Percentiles rank a stretch among this genome's conserved stretches.
phyloP scores from a whole-genome alignment of 106 monocot genomes.

The Ottelia alismoides region DNA sequence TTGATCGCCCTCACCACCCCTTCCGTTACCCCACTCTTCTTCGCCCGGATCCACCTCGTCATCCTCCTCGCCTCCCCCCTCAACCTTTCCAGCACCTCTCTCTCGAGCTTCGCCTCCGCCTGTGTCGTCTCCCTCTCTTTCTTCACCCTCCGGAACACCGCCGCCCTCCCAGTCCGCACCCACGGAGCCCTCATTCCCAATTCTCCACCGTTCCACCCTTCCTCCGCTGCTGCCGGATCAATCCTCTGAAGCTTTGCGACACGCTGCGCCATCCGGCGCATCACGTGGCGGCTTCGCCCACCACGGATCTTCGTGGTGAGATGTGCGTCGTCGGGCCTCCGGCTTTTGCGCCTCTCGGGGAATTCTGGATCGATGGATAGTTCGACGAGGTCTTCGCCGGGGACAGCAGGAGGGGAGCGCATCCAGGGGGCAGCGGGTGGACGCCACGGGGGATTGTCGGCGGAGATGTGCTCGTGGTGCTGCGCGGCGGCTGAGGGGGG shows the following conservation, averaged over 20 bases:
- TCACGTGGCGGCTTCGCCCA: conserved; percentile 40
- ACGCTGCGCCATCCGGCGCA: conserved; percentile 39
- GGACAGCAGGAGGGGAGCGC: conserved; percentile 24
- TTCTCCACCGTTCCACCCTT: background rate
- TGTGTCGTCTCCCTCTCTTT: conserved; percentile 30
- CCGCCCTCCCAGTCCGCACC: conserved; percentile 20
- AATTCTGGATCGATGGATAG: no score
- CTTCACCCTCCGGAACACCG: conserved; percentile 54
- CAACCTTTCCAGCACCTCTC: conserved; percentile 30
- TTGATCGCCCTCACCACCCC: conserved; percentile 60
- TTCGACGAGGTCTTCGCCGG: conserved; percentile 21
- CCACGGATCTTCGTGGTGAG: conserved; percentile 43
- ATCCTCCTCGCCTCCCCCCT: conserved; percentile 35
- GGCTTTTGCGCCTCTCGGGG: background rate
- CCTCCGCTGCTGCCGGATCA: conserved; percentile 3
- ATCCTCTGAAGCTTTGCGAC: conserved; percentile 30
- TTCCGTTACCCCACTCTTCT: conserved; percentile 74
- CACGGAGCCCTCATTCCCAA: conserved; percentile 28
- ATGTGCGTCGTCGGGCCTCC: conserved; percentile 2
- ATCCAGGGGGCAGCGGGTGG: conserved; percentile 87
- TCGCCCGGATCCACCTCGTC: conserved; percentile 60
- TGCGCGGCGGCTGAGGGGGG: no score
- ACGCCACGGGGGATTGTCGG: no score
- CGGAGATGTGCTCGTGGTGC: no score
- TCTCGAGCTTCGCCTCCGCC: conserved; percentile 45